Evolutionary conservation across 306 rosid species (phyloP), one percentile per base, ranked within the genome.

Genomic region (Fragaria iinumae): DNA sequence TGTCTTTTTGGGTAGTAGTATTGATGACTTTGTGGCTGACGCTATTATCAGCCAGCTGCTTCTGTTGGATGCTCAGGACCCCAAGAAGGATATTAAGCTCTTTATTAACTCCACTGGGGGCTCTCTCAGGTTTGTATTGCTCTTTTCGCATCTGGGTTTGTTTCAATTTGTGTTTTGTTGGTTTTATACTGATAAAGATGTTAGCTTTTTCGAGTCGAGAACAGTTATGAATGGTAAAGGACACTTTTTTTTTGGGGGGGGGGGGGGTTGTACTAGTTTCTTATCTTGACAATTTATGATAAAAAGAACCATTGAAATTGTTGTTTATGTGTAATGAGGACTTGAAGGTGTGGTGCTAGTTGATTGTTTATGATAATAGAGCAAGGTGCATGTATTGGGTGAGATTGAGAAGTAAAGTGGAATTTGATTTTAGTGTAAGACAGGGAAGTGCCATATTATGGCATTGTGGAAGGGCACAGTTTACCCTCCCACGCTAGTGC

Each of bases 21-120:
- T 95, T 27, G 97, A 95, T 71, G 99, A 95, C 67, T 88, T 95
- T 56, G 93, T 95, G 76, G 97, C 97, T 23, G 99, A 95, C 80
- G 86, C 97, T 34, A 87, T 95, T 73, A 82, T 89, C 57, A 89
- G 97, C 69, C 99, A 95, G 85, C 80, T 95, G 83, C 72, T 95
- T 71, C 87, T 95, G 27, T 83, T 95, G 85, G 99, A 95, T 78
- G 99, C 93, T 2, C 90, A 89, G 76, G 96, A 95, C 78, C 83
- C 91, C n/a, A 83, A 83, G 3, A 90, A 89, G 56, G 99, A 95
- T 85, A 95, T 95, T 53, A 91, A 88, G 74, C 97, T 92, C 55
- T 95, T 95, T 9, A 84, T 95, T 53, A 95, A 95, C 83, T 92
- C 93, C 32, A 45, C 93, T 8, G 99, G 99, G 47, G 99, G 97